Evolutionary conservation across 2,329 filamentous ascomycete genomes (phyloP).

Genomic region (Stagonosporopsis chrysanthemi): DNA sequence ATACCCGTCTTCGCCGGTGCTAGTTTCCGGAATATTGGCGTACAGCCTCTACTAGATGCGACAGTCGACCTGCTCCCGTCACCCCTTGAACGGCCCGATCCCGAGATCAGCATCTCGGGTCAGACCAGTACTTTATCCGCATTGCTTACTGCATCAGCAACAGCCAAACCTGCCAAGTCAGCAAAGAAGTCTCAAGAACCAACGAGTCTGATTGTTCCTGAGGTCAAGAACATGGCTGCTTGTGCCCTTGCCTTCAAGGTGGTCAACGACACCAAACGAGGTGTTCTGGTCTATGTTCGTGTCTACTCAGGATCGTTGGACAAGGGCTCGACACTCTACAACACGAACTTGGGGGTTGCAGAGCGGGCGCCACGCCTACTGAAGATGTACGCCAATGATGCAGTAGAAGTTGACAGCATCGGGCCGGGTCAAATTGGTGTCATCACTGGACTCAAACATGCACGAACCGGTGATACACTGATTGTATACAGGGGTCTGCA

Average conservation of each 20-base stretch:
- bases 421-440: constrained; percentile 91
- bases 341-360: constrained; percentile 80
- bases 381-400: constrained; percentile 88
- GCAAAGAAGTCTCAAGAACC: constrained; percentile 27
- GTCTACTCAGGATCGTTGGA: constrained; percentile 86
- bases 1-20: constrained; percentile 91
- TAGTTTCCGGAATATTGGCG: constrained; percentile 92
- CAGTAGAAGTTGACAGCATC: constrained; percentile 82
- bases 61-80: constrained; percentile 87
- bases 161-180: constrained; percentile 21
- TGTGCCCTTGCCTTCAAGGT: constrained; percentile 89
- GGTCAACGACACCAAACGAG: constrained; percentile 83
- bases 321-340: constrained; percentile 79
- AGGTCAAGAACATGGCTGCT: constrained; percentile 69
- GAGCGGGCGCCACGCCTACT: constrained; percentile 83
- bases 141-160: constrained; percentile 50
- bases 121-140: constrained; percentile 62
- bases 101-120: constrained; percentile 74
- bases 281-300: constrained; percentile 88
- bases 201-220: constrained; percentile 29
- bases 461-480: constrained; percentile 93
- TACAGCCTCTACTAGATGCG: constrained; percentile 88
- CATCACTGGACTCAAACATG: constrained; percentile 85
- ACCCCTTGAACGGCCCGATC: constrained; percentile 79
- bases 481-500: constrained; percentile 73